Evolutionary conservation across 306 rosid species (phyloP).

Genomic region (Trifolium repens): DNA sequence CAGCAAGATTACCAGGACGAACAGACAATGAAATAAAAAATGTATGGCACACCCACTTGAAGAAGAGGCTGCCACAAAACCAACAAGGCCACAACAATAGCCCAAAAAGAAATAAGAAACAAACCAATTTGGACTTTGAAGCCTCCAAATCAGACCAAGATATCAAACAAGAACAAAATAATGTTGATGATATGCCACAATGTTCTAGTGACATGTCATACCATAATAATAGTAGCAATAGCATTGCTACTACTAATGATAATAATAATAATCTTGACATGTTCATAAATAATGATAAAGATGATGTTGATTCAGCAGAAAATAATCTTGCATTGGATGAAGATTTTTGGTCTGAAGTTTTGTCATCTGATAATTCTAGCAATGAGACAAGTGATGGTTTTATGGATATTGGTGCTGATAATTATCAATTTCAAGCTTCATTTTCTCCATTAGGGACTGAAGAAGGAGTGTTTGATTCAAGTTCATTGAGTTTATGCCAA

Average conservation of each 20-base stretch:
- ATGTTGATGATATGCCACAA: constrained; percentile 13
- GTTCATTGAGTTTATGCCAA: constrained; percentile 34
- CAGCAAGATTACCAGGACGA: constrained; percentile 82
- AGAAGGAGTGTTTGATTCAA: constrained; percentile 25
- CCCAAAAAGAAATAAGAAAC: constrained; percentile 36
- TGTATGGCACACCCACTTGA: constrained; percentile 94
- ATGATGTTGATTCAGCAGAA: constrained; percentile 33
- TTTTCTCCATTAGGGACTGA: constrained; percentile 37
- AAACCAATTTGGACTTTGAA: constrained; percentile 24
- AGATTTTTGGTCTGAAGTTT: constrained; percentile 72
- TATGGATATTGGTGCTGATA: constrained; percentile 26
- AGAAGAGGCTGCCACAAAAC: constrained; percentile 63
- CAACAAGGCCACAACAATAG: constrained; percentile 5
- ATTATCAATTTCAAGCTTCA: constrained; percentile 28
- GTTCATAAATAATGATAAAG: background rate
- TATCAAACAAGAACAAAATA: constrained; percentile 3
- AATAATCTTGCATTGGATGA: constrained; percentile 58
- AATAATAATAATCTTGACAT: background rate
- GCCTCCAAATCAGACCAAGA: constrained; percentile 3
- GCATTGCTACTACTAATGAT: background rate
- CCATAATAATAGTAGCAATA: background rate
- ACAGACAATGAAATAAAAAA: constrained; percentile 93
- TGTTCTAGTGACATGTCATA: constrained; percentile 66
- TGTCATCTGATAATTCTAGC: constrained; percentile 48
- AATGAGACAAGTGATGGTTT: background rate